These are phyloP conservation scores for Daldinia grandis DNA, from an alignment of 495 filamentous ascomycete genomes.

Conservation along the genomic window DNA sequence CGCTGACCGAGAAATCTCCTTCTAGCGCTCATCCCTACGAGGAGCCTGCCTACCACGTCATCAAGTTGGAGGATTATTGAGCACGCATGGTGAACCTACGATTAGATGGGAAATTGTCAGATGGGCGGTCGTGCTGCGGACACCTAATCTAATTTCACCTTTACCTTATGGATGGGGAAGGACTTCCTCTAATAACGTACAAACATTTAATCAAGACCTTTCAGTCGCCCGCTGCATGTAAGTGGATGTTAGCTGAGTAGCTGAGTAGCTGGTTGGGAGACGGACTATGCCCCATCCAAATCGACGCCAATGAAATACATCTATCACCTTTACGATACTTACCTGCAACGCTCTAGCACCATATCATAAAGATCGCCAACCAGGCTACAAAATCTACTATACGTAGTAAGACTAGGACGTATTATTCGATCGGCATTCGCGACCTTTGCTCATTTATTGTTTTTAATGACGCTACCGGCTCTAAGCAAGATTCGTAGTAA, in stretches of 20 bases:
- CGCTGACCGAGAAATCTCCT: neutral
- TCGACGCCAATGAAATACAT: neutral
- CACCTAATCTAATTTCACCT: too few relatives aligned
- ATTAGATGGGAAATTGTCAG: neutral
- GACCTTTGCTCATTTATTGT: constrained; percentile 11
- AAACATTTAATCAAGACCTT: neutral
- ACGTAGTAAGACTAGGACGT: neutral
- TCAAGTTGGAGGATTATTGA: constrained; percentile 71
- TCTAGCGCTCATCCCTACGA: constrained; percentile 74
- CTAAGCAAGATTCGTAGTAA: constrained; percentile 27
- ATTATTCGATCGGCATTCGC: neutral
- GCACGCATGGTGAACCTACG: neutral
- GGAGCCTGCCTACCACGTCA: constrained; percentile 74
- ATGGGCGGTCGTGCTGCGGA: neutral
- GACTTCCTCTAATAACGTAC: too few relatives aligned
- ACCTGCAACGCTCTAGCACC: neutral
- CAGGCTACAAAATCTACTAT: neutral
- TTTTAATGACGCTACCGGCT: neutral
- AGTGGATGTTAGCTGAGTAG: neutral
- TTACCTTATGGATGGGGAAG: neutral
- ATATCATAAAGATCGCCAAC: neutral
- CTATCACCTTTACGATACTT: neutral
- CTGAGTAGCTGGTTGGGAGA: neutral
- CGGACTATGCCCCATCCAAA: neutral
- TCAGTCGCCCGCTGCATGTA: neutral